phyloP scores from a whole-genome alignment of 352 stramenopile genomes.

The Stramenopiles sp. region DNA sequence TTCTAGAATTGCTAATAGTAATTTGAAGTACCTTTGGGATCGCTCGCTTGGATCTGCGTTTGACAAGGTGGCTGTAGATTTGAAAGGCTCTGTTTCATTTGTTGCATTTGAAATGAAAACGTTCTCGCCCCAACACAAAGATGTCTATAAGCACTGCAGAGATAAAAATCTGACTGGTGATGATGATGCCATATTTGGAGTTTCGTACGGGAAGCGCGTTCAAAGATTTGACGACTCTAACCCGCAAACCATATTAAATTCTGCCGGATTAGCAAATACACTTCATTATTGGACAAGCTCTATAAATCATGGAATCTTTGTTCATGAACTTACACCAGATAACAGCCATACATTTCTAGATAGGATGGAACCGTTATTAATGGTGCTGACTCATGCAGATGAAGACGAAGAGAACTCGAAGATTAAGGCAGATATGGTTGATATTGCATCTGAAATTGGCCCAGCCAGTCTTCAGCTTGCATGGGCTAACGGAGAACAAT shows the following conservation, averaged over 20 bases:
- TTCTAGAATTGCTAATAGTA: background rate
- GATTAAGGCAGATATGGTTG: background rate
- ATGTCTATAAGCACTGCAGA: too few species aligned
- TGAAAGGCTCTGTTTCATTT: background rate
- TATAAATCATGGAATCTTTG: background rate
- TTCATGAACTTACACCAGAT: background rate
- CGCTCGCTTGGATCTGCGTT: background rate
- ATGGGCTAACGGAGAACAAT: background rate
- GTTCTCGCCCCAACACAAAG: too few species aligned
- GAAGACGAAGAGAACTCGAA: background rate
- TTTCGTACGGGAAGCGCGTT: background rate
- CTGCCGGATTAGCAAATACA: background rate
- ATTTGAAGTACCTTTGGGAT: background rate
- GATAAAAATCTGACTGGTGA: too few species aligned
- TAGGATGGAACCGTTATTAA: background rate
- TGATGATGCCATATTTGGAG: background rate
- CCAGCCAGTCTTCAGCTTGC: background rate
- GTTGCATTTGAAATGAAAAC: background rate
- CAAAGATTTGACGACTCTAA: background rate
- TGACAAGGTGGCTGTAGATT: background rate
- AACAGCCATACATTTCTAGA: constrained; percentile 12
- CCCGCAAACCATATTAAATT: background rate
- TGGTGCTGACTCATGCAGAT: background rate
- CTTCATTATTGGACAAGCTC: background rate
- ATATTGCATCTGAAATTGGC: background rate